Evolutionary conservation across 441 rosid species (phyloP).

Genomic region (Gossypium gossypioides): DNA sequence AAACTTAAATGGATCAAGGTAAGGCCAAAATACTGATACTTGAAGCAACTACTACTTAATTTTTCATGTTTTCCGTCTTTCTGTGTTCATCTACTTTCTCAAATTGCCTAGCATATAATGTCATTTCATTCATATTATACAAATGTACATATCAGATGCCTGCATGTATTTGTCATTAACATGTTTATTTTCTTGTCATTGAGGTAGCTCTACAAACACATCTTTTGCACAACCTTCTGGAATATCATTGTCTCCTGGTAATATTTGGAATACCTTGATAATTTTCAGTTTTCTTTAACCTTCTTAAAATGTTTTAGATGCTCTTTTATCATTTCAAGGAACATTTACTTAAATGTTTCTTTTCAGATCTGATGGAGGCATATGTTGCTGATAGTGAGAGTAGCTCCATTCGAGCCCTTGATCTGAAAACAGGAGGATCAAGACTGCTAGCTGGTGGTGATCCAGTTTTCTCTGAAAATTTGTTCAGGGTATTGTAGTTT

Average conservation of each 20-base stretch:
- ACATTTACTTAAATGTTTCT: constrained; percentile 12
- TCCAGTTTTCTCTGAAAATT: constrained; percentile 67
- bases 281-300: background rate
- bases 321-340: background rate
- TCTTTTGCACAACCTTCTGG: constrained; percentile 97
- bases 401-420: constrained; percentile 84
- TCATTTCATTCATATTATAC: background rate
- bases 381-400: constrained; percentile 95
- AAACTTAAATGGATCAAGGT: constrained; percentile 90
- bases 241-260: constrained; percentile 71
- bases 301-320: background rate
- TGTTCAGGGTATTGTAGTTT: constrained; percentile 54
- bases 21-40: constrained; percentile 8
- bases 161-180: constrained; percentile 4
- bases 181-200: constrained; percentile 12
- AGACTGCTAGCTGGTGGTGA: constrained; percentile 89
- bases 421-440: constrained; percentile 83
- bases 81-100: background rate
- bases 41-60: background rate
- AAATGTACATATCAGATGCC: background rate
- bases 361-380: constrained; percentile 52
- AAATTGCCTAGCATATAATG: background rate
- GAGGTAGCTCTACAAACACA: constrained; percentile 59
- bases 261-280: constrained; percentile 13
- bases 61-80: constrained; percentile 7